These are phyloP conservation scores for Yamadazyma scolyti DNA, from an alignment of 805 yeast genomes.

Conservation along the genomic window DNA sequence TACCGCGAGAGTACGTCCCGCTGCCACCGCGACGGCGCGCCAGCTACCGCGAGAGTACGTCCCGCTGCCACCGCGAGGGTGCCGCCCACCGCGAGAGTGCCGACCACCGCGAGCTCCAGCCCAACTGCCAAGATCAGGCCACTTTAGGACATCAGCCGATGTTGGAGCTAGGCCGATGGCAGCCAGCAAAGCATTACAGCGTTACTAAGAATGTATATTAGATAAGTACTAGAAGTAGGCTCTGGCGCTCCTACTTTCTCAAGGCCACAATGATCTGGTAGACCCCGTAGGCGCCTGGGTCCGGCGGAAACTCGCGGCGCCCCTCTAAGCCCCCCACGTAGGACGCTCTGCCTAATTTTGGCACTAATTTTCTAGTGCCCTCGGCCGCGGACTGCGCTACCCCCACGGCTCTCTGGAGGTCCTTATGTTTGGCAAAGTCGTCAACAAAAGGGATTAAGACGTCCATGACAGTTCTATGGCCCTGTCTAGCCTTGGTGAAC, in stretches of 20 bases:
- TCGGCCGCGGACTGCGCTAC: constrained; percentile 29
- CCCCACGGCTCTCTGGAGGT: constrained; percentile 18
- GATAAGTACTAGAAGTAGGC: constrained; percentile 1
- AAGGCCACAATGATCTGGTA: constrained; percentile 29
- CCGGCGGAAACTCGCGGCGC: constrained; percentile 29
- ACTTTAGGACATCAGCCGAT: no score
- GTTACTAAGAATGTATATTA: no score
- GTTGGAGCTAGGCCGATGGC: no score
- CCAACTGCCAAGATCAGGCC: no score
- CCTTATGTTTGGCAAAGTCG: constrained; percentile 15
- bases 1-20: no score
- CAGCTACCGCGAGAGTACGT: no score
- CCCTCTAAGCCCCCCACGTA: constrained; percentile 30
- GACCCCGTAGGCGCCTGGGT: constrained; percentile 40
- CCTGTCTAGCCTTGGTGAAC: constrained; percentile 34
- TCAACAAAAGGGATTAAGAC: constrained; percentile 33
- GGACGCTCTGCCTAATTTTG: constrained; percentile 34
- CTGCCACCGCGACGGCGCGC: no score
- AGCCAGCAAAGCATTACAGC: no score
- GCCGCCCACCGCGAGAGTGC: no score
- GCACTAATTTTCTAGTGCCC: constrained; percentile 29
- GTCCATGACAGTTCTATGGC: constrained; percentile 39
- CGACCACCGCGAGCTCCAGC: no score
- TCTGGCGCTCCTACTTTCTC: no score
- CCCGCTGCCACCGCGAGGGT: no score